phyloP scores from a whole-genome alignment of 108 stramenopile species.

The Hondaea fermentalgiana region DNA sequence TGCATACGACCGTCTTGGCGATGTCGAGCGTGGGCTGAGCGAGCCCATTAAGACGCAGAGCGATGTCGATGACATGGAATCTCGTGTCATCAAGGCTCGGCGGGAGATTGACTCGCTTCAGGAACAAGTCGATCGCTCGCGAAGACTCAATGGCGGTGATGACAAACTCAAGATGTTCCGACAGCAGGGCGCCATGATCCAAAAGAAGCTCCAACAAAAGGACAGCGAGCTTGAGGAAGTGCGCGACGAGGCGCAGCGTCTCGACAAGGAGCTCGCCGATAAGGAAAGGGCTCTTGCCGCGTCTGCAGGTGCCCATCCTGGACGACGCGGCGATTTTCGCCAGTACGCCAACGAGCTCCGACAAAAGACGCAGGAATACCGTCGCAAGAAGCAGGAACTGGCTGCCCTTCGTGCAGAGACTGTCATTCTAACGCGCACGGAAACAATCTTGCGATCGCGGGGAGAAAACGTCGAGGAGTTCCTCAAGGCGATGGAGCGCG shows the following conservation, averaged over 20 bases:
- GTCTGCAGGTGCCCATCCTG: background rate
- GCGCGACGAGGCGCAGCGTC: conserved; percentile 26
- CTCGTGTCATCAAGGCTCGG: conserved; percentile 33
- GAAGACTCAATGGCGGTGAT: conserved; percentile 13
- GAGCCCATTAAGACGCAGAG: conserved; percentile 35
- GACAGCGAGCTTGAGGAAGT: conserved; percentile 40
- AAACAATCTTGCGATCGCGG: conserved; percentile 37
- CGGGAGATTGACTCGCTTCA: conserved; percentile 22
- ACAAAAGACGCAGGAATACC: conserved; percentile 38
- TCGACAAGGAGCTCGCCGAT: conserved; percentile 32
- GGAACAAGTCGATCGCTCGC: conserved; percentile 27
- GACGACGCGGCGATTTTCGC: conserved; percentile 35
- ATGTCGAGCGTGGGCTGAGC: conserved; percentile 30
- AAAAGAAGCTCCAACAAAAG: conserved; percentile 36
- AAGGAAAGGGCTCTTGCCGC: conserved; percentile 23
- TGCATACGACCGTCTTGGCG: conserved; percentile 10
- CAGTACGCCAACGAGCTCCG: conserved; percentile 32
- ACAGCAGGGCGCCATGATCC: conserved; percentile 36
- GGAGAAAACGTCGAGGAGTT: conserved; percentile 52
- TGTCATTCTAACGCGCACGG: conserved; percentile 44
- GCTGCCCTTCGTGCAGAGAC: conserved; percentile 33
- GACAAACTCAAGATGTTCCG: conserved; percentile 33
- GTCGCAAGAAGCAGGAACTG: conserved; percentile 35
- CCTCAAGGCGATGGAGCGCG: conserved; percentile 50
- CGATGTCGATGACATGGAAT: conserved; percentile 40